Evolutionary conservation across 257 asterid species (phyloP), one percentile per base, ranked within the genome.

Genomic region (Mentha longifolia): DNA sequence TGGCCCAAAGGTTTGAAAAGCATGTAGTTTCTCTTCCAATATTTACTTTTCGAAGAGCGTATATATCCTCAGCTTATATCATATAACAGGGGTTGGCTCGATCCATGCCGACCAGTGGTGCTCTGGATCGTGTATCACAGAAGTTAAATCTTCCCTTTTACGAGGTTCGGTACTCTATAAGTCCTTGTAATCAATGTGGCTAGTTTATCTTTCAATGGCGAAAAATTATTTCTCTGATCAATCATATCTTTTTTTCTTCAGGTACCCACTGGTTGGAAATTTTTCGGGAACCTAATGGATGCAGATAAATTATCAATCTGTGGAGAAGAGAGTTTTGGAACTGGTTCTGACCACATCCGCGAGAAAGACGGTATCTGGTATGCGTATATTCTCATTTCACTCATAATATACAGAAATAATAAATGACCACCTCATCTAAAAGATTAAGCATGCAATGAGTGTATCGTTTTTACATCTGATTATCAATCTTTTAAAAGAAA

Each of bases 241-340:
- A 20, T 60, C 22, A 7, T 47, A 43, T 57, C 30, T 78, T 67
- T 78, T 67, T 70, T 63, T 55, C 71, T 73, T 78, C 78, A 92
- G 99, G 98, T 95, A 57, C 99, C 99, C 46, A 92, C 99, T 61
- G 99, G 99, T 61, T 95, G 99, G 99, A 95, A 95, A 72, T 95
- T 89, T 81, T 95, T 95, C 43, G 98, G 98, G 62, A 95, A 95
- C 84, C 86, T 95, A 61, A 95, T 95, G 99, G 99, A 95, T 78
- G 96, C 97, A 16, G 97, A 87, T 49, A 84, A 92, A 43, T 73
- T 95, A 85, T 95, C 99, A 22, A 85, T 95, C 57, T 95, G 99
- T 57, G 99, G 99, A 35, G 99, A 95, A 81, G 99, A 95, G 85
- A 95, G 99, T 85, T 95, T 95, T 70, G 98, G 98, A 71, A 95